Conservation (phyloP, 2,329 filamentous ascomycete species). For the Nakataea oryzae region DNA sequence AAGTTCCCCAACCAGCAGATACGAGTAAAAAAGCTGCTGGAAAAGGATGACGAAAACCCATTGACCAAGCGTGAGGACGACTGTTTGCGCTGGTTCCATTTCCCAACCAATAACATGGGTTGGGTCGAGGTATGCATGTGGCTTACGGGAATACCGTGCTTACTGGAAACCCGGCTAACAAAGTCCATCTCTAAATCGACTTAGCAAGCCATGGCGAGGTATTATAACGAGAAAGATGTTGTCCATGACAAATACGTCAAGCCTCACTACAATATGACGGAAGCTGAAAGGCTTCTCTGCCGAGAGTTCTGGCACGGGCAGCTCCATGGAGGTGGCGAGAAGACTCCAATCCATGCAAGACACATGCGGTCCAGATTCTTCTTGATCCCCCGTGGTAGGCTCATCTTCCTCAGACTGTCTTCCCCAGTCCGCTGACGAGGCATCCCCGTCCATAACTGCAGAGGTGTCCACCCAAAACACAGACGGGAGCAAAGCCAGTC, state of each 20-base stretch:
- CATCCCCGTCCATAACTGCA: not conserved
- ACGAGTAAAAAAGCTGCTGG: not conserved
- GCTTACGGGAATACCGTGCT: not conserved
- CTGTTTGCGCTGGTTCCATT: conserved; percentile 10
- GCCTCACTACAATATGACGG: conserved; percentile 7
- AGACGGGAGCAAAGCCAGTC: not conserved
- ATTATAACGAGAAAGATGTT: conserved; percentile 13
- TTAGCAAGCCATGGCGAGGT: conserved; percentile 17
- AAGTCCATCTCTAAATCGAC: not conserved
- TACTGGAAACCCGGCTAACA: not conserved
- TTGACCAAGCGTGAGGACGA: not conserved
- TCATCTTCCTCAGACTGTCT: conserved; percentile 18
- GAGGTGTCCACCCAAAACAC: not conserved
- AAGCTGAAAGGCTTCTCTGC: conserved; percentile 16
- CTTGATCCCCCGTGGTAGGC: not conserved
- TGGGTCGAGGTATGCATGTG: conserved; percentile 3
- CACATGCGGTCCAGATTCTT: conserved; percentile 20
- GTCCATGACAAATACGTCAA: not conserved
- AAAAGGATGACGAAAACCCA: not conserved
- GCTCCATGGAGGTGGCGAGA: conserved; percentile 14
- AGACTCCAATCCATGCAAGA: conserved; percentile 18
- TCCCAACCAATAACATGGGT: conserved; percentile 12
- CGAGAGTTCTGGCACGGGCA: conserved; percentile 24
- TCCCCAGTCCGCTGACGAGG: conserved; percentile 12
- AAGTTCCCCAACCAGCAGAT: not conserved